Conservation (phyloP, 2,329 filamentous ascomycete genomes). For the Hypomyces rosellus region DNA sequence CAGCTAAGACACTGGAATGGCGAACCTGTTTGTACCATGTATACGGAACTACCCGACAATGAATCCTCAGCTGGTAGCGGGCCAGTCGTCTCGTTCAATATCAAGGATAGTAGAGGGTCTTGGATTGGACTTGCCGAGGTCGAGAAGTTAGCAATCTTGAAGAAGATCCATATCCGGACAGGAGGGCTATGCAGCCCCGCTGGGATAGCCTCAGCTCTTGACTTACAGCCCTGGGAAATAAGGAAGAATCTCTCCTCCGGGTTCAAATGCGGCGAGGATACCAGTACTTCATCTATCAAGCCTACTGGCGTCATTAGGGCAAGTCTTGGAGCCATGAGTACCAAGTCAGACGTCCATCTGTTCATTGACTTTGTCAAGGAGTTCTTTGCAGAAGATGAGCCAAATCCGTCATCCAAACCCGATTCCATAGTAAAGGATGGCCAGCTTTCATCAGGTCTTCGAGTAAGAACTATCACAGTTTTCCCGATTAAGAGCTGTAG, state of each 20-base stretch:
- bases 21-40: conserved; percentile 58
- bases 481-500: conserved; percentile 96
- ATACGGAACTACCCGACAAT: conserved; percentile 34
- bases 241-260: conserved; percentile 78
- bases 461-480: conserved; percentile 61
- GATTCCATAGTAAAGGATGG: accelerated
- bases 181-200: conserved; percentile 91
- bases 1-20: conserved; percentile 65
- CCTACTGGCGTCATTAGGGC: conserved; percentile 81
- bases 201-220: conserved; percentile 68
- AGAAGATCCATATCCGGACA: conserved; percentile 76
- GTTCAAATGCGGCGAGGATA: conserved; percentile 75
- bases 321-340: conserved; percentile 90
- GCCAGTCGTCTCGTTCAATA: conserved; percentile 77
- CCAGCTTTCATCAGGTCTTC: conserved; percentile 11
- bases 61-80: conserved; percentile 46
- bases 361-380: conserved; percentile 68
- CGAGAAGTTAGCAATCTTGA: conserved; percentile 75
- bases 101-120: conserved; percentile 59
- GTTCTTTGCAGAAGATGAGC: conserved; percentile 45
- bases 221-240: conserved; percentile 74
- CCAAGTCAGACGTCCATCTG: conserved; percentile 60
- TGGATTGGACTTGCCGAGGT: conserved; percentile 81
- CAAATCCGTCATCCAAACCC: neutral
- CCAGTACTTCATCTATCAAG: conserved; percentile 75